phyloP scores from a whole-genome alignment of 257 asterid genomes.

The Solanum megistacrolobum region DNA sequence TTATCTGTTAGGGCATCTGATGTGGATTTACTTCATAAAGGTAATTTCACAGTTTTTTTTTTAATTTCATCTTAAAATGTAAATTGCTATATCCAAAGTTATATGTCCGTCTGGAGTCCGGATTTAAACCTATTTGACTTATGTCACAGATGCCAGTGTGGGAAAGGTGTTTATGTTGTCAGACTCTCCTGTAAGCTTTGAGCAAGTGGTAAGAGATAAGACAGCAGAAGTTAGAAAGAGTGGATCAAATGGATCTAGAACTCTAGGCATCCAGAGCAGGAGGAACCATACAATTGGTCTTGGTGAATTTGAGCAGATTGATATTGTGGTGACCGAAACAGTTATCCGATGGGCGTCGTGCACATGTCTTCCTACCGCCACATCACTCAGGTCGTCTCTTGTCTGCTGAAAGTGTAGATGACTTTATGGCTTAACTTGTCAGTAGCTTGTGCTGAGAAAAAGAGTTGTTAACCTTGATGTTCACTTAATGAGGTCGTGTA shows the following conservation, averaged over 20 bases:
- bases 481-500: background rate
- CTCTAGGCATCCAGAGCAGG: conserved; percentile 36
- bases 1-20: conserved; percentile 16
- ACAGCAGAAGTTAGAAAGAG: conserved; percentile 19
- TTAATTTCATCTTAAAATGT: background rate
- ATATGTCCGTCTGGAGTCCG: background rate
- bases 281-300: conserved; percentile 65
- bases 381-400: conserved; percentile 64
- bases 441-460: background rate
- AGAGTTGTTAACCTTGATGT: background rate
- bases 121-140: background rate
- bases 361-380: conserved; percentile 50
- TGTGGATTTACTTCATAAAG: conserved; percentile 26
- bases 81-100: background rate
- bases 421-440: background rate
- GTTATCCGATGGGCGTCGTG: conserved; percentile 84
- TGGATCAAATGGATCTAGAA: conserved; percentile 14
- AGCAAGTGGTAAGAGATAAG: conserved; percentile 14
- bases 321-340: conserved; percentile 51
- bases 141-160: conserved; percentile 14
- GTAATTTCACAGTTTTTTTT: conserved; percentile 18
- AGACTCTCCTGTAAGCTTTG: conserved; percentile 7
- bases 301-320: conserved; percentile 53
- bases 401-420: conserved; percentile 33
- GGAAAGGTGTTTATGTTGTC: conserved; percentile 9